These are phyloP conservation scores for Phytophthora pluvialis DNA, from an alignment of 352 stramenopile species.

Conservation along the genomic window DNA sequence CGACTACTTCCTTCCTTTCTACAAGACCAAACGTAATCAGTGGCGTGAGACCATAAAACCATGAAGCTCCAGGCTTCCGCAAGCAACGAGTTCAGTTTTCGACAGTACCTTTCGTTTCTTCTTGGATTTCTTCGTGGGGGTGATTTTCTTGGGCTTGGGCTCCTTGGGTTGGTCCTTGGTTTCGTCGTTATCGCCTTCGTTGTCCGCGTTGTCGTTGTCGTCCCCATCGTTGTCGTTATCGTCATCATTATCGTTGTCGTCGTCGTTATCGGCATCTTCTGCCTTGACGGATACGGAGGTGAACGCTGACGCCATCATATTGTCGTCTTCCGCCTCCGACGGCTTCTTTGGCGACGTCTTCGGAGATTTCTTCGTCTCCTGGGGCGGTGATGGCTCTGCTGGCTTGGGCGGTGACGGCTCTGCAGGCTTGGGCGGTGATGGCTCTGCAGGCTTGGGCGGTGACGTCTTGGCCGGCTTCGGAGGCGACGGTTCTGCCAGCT, in stretches of 20 bases:
- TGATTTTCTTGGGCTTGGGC: constrained; percentile 37
- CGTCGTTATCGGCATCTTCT: constrained; percentile 38
- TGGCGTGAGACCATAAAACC: constrained; percentile 13
- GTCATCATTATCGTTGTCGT: constrained; percentile 44
- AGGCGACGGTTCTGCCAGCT: no score
- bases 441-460: constrained; percentile 17
- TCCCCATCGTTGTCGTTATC: constrained; percentile 39
- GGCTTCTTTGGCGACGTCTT: constrained; percentile 35
- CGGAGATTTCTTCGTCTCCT: constrained; percentile 24
- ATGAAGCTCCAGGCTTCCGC: constrained; percentile 6
- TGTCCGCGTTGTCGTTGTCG: constrained; percentile 8
- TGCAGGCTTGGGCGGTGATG: constrained; percentile 24
- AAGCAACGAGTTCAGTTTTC: constrained; percentile 13
- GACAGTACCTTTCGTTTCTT: constrained; percentile 72
- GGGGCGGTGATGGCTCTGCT: constrained; percentile 3
- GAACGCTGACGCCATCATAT: constrained; percentile 37
- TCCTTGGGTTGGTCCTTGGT: constrained; percentile 32
- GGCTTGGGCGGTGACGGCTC: constrained; percentile 20
- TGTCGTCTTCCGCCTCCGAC: constrained; percentile 22
- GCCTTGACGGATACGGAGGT: constrained; percentile 36
- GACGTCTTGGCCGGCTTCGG: no score
- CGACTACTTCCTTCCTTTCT: constrained; percentile 59
- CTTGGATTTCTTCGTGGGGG: constrained; percentile 63
- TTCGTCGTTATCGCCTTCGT: constrained; percentile 20
- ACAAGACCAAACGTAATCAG: constrained; percentile 13